phyloP scores from a whole-genome alignment of 2,329 filamentous ascomycete genomes.

The Pseudogymnoascus sp. region DNA sequence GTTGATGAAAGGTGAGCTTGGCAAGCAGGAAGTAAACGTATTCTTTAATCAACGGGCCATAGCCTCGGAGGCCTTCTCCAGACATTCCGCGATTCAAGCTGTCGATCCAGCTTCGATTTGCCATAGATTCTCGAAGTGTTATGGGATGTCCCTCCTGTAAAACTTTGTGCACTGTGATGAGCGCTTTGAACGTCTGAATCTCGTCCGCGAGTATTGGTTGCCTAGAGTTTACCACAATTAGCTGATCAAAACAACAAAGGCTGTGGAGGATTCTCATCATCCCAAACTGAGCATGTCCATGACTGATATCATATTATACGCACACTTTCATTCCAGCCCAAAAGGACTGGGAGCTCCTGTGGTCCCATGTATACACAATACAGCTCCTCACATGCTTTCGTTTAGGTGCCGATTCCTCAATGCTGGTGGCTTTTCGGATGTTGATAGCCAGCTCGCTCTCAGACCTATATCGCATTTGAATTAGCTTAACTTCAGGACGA shows the following conservation, averaged over 20 bases:
- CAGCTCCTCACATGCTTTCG: conserved; percentile 94
- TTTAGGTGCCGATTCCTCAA: conserved; percentile 60
- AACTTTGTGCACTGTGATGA: conserved; percentile 96
- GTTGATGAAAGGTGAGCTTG: conserved; percentile 92
- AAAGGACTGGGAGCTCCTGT: conserved; percentile 89
- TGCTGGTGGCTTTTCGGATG: conserved; percentile 61
- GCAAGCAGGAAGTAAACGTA: conserved; percentile 93
- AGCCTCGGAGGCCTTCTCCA: conserved; percentile 81
- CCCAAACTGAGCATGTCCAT: background rate
- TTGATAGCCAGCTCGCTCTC: conserved; percentile 62
- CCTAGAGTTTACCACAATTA: conserved; percentile 36
- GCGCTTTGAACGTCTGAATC: conserved; percentile 96
- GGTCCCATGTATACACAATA: conserved; percentile 99
- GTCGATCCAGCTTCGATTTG: conserved; percentile 85
- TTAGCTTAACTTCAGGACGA: conserved; percentile 1
- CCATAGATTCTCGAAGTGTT: conserved; percentile 79
- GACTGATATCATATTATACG: conserved; percentile 28
- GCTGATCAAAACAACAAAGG: background rate
- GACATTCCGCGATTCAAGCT: conserved; percentile 75
- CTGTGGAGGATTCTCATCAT: background rate
- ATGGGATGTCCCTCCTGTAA: conserved; percentile 92
- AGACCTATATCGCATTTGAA: conserved; percentile 38
- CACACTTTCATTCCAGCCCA: conserved; percentile 99
- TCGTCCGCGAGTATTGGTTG: conserved; percentile 98
- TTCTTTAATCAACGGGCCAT: conserved; percentile 87